These are phyloP conservation scores for Circinella umbellata DNA, from an alignment of 371 early-diverging fungal genomes.

Conservation along the genomic window DNA sequence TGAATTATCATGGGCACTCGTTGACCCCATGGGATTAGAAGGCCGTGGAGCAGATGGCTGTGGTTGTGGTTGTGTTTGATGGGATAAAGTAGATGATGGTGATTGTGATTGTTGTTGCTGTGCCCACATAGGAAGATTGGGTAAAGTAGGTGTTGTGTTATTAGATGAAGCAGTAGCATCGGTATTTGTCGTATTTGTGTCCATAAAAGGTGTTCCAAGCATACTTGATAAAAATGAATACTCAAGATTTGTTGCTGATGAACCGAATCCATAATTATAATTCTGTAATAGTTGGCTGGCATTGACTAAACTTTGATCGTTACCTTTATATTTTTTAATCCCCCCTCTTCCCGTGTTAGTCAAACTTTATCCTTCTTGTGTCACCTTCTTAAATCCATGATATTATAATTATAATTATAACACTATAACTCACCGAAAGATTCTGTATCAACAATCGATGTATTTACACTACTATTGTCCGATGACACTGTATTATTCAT, in stretches of 20 bases:
- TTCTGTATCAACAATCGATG: constrained; percentile 1
- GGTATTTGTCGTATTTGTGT: constrained; percentile 1
- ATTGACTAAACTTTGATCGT: constrained; percentile 8
- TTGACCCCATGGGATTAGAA: neutral
- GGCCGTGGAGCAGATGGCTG: neutral
- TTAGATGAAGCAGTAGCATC: neutral
- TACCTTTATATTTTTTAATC: neutral
- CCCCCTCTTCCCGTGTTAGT: neutral
- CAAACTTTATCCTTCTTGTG: constrained; percentile 5
- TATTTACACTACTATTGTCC: constrained; percentile 8
- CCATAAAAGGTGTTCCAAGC: constrained; percentile 54
- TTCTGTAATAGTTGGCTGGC: constrained; percentile 4
- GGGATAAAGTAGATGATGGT: neutral
- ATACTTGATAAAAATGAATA: constrained; percentile 86
- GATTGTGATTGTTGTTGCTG: neutral
- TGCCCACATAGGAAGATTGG: constrained; percentile 5
- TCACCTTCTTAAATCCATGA: neutral
- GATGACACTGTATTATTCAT: neutral
- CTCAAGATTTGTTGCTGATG: constrained; percentile 86
- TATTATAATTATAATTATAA: neutral
- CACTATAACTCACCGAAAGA: constrained; percentile 12
- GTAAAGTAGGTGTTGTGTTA: neutral
- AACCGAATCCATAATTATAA: constrained; percentile 73
- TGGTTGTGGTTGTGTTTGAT: neutral
- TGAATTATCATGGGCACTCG: constrained; percentile 8